Evolutionary conservation across 169 alveolate species (phyloP), one percentile per base, ranked within the genome.

Genomic region (Babesia caballi): DNA sequence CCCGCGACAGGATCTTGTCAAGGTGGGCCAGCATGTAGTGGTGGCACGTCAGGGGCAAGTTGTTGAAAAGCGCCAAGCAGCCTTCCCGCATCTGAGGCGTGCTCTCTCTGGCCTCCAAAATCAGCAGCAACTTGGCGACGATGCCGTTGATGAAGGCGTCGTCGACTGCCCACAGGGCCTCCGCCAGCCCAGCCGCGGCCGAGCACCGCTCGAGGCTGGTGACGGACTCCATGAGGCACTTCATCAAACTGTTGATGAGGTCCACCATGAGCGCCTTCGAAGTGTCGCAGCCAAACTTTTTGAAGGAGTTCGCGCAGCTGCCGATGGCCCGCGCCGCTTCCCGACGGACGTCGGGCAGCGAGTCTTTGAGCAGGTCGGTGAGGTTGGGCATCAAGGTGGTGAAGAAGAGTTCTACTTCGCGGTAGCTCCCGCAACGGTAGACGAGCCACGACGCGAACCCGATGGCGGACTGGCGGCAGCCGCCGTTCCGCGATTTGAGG

Each of bases 101-200:
- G n/a, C 69, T 56, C 21, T 71, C 73, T 23, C 33, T 28, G 17
- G 32, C 32, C 5, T 49, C 66, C 63, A 60, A 59, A 4, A 51
- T 65, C 9, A 15, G 25, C 30, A 71, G 59, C 23, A 71, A 23
- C 47, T 71, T 60, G 21, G 52, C 25, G 36, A 38, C 53, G 11
- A 71, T 56, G n/a, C 53, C 66, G 15, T 60, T 32, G 4, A 71
- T 66, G n/a, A 51, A 59, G 4, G 11, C 73, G 46, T 71, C 70
- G 21, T 56, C 74, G 11, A 59, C 71, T 2, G 82, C 82, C 46
- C 66, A 54, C 1, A 71, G 61, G 7, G 82, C 82, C 25, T 71
- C 66, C 33, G 82, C 82, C 23, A 71, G 65, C 2, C 82, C 82
- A 19, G 61, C 41, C 25, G 82, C 82, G 6, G 70, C 71, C 17